These are phyloP conservation scores for Pseudogymnoascus sp. DNA, from an alignment of 2,329 filamentous ascomycete genomes.

Conservation along the genomic window DNA sequence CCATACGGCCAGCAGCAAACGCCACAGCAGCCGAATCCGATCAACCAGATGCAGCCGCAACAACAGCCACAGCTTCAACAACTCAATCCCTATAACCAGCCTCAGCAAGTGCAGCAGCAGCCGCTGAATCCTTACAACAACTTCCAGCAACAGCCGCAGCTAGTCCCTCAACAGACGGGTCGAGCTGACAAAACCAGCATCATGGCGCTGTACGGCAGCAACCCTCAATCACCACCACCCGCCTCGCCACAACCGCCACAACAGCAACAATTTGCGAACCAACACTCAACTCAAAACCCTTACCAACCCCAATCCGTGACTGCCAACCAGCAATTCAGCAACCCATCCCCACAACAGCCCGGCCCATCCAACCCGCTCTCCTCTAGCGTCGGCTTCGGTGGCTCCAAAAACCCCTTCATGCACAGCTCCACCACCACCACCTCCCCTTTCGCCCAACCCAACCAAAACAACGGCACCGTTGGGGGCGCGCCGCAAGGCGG, in stretches of 20 bases:
- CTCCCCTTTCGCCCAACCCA: background rate
- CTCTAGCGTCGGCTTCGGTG: constrained; percentile 9
- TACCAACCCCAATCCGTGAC: background rate
- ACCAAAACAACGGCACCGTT: background rate
- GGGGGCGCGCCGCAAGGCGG: background rate
- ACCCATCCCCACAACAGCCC: background rate
- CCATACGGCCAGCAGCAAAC: constrained; percentile 34
- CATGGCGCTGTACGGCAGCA: constrained; percentile 59
- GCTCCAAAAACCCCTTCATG: constrained; percentile 29
- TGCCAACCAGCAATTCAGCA: background rate
- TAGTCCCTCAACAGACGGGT: constrained; percentile 37
- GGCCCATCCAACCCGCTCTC: constrained; percentile 25
- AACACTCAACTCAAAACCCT: constrained; percentile 27
- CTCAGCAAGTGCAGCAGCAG: constrained; percentile 28
- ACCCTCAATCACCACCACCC: constrained; percentile 21
- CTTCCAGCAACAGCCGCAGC: constrained; percentile 26
- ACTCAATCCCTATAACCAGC: constrained; percentile 16
- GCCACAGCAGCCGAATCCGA: constrained; percentile 21
- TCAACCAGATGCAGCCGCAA: constrained; percentile 17
- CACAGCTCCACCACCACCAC: background rate
- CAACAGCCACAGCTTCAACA: constrained; percentile 30
- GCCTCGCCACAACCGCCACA: constrained; percentile 33
- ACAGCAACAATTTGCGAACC: constrained; percentile 23
- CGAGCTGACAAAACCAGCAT: constrained; percentile 65
- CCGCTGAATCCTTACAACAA: constrained; percentile 26